Evolutionary conservation across 2,329 filamentous ascomycete species (phyloP), one percentile per base, ranked within the genome.

Genomic region (Alternaria atra): DNA sequence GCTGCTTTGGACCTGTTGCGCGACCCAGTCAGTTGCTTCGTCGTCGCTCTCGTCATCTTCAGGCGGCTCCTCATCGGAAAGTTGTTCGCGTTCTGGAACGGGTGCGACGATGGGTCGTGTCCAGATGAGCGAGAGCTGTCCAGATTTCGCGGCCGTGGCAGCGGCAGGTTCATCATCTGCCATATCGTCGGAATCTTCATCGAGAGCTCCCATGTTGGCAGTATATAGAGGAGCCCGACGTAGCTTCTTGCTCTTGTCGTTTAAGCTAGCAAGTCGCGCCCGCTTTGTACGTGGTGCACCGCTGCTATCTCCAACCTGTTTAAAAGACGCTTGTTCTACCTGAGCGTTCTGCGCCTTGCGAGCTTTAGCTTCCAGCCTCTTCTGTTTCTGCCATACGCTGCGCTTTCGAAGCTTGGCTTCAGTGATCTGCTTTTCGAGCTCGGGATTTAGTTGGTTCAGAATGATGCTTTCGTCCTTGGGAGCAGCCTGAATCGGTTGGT

Each of bases 391-490:
- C 29, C 61, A 61, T 37, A 69, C 64, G 27, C 52, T 58, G 1
- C 64, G 61, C n/a, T 61, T 55, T 15, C 63, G 58, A 32, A 55
- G 61, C 17, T 64, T 65, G 10, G 64, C 64, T 53, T 71, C 65
- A 8, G 63, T 65, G 48, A 71, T 68, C 39, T 70, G 67, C 30
- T 57, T 55, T 43, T 71, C 64, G 10, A 70, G 57, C 40, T 64
- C 62, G 2, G 73, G 69, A 40, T 68, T 69, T 2, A 70, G 32
- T 12, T 61, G 63, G 17, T 72, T 69, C 17, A 76, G 54, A 12
- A 68, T 61, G 5, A 77, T 55, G n/a, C 67, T 69, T 15, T 72
- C 66, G 55, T 77, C 75, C 40, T 74, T 74, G 6, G 71, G 69
- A 13, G 71, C 68, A 20, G 71, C 44, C 5, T 55, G 57, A 35